These are phyloP conservation scores for Torulaspora globosa DNA, from an alignment of 1,139 yeast genomes.

Conservation along the genomic window DNA sequence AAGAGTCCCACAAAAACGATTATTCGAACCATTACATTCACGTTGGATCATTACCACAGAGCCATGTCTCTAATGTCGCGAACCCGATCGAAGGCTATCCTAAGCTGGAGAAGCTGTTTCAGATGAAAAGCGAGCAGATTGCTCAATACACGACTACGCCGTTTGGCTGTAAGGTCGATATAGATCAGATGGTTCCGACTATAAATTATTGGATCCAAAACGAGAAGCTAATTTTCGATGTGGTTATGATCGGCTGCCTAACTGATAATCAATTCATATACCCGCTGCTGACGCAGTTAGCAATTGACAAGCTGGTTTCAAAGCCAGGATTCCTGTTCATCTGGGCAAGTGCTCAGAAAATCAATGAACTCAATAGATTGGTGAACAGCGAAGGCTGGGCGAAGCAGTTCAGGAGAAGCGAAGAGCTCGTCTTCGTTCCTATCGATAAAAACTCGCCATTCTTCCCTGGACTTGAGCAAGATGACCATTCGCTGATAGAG, in stretches of 20 bases:
- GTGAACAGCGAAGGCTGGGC: constrained; percentile 58
- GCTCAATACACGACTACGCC: constrained; percentile 54
- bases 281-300: constrained; percentile 58
- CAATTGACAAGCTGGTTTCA: constrained; percentile 68
- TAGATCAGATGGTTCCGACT: constrained; percentile 52
- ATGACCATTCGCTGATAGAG: constrained; percentile 45
- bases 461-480: constrained; percentile 49
- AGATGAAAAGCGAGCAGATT: constrained; percentile 53
- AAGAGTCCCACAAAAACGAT: constrained; percentile 46
- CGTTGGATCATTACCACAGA: constrained; percentile 56
- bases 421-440: constrained; percentile 72
- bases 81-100: constrained; percentile 82
- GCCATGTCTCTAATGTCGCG: constrained; percentile 57
- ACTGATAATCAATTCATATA: constrained; percentile 64
- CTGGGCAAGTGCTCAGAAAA: constrained; percentile 78
- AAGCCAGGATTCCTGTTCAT: constrained; percentile 82
- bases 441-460: constrained; percentile 56
- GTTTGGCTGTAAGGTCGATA: constrained; percentile 56
- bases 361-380: constrained; percentile 55
- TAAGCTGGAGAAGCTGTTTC: constrained; percentile 62
- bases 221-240: constrained; percentile 68
- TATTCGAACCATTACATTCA: constrained; percentile 67
- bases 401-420: constrained; percentile 79
- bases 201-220: constrained; percentile 58
- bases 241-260: constrained; percentile 85